These are phyloP conservation scores for Mimosa pudica DNA, from an alignment of 306 rosid genomes.

Conservation along the genomic window DNA sequence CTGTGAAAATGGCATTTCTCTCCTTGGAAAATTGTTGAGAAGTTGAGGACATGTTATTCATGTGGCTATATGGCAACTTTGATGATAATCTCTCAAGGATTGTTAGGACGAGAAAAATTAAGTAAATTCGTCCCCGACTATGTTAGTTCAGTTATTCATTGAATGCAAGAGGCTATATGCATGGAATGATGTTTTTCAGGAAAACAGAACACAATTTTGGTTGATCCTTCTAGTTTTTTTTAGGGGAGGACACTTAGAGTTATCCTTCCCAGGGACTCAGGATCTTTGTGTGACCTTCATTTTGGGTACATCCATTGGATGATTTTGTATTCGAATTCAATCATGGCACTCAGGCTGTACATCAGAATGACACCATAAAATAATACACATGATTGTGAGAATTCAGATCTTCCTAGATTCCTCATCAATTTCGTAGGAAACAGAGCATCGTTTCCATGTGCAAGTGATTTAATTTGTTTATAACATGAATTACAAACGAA, in stretches of 20 bases:
- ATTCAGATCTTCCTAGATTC: neutral
- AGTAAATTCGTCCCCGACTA: neutral
- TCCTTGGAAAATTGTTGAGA: neutral
- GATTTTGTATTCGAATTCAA: slow-evolving; percentile 14
- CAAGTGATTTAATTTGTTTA: slow-evolving; percentile 21
- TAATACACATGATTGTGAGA: neutral
- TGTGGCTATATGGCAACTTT: slow-evolving; percentile 3
- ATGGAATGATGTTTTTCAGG: neutral
- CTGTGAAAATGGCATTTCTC: slow-evolving; percentile 2
- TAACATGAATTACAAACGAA: slow-evolving; percentile 5
- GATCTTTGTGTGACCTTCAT: too few species aligned
- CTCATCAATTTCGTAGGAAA: slow-evolving; percentile 6
- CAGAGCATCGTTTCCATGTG: slow-evolving; percentile 3
- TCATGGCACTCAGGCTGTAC: neutral
- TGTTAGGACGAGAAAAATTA: slow-evolving; percentile 9
- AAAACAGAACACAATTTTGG: neutral
- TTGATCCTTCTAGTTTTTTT: slow-evolving; percentile 14
- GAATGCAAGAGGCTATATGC: neutral
- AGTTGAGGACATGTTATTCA: slow-evolving; percentile 1
- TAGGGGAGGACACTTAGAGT: neutral
- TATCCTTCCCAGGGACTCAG: too few species aligned
- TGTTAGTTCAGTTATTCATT: neutral
- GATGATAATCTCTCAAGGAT: neutral
- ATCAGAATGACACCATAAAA: neutral
- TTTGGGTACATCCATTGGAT: slow-evolving; percentile 5